Base-by-base conservation (phyloP, 176 grass and related monocot species). In the Stipa capillata region DNA sequence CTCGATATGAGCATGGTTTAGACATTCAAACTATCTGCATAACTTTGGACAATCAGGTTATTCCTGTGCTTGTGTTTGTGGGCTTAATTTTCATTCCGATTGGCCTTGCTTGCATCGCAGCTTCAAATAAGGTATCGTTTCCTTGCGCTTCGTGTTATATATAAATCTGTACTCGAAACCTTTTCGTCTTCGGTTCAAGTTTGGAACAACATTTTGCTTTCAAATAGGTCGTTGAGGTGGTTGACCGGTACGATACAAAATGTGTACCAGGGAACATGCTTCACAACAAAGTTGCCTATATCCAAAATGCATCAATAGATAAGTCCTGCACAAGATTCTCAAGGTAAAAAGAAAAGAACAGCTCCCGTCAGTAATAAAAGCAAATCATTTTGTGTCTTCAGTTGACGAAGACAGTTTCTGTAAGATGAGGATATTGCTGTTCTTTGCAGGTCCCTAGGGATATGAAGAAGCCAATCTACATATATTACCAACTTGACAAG, bases 401-500 rank as follows among this genome's bases (percentile, higher is more conserved):
- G 37, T 51, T 40, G 5, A 42, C 11, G 41, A 16, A 44, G 36
- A 63, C 41, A 25, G 15, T 2, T 65, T 73, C 44, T 2, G 35
- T 41, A 14, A 15, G 13, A 69, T 24, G 34, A 57, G 8, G 6
- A 4, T 7, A 11, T 47, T 6, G 61, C 35, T 77, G 69, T 48
- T 2, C 4, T 54, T 64, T 71, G 62, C 45, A 94, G 91, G 29
- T 94, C 53, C 85, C 85, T 12, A 94, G 80, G 54, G 64, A 86
- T 56, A 94, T 94, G 92, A 83, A 72, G 81, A 82, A 63, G 13
- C 92, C 92, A 43, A 84, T 94, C 51, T 91, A 86, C 73, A 58
- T 94, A 16, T 94, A 94, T 33, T 94, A 94, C 77, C 88, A 94
- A 28, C 85, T 94, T 9, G 79, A 93, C 11, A 85, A 88, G 40